Evolutionary conservation across 2,329 filamentous ascomycete genomes (phyloP).

Genomic region (Colletotrichum simmondsii): DNA sequence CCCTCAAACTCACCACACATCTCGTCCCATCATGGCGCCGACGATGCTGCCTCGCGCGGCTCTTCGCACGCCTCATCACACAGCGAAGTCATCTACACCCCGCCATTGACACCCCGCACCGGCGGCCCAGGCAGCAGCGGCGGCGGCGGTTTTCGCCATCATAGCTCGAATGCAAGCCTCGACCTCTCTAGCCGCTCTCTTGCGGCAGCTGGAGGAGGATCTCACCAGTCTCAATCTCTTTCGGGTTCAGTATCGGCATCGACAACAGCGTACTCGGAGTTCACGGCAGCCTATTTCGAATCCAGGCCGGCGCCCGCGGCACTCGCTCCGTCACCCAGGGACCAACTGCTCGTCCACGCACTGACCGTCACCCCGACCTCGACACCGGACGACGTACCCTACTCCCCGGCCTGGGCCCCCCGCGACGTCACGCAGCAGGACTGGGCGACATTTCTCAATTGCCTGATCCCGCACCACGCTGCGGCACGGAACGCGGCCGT

Average conservation of each 20-base stretch:
- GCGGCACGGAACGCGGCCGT: slow-evolving; percentile 56
- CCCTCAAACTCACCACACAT: slow-evolving; percentile 35
- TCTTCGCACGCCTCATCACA: slow-evolving; percentile 49
- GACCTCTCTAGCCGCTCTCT: slow-evolving; percentile 13
- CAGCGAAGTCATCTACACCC: slow-evolving; percentile 61
- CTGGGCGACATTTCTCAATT: slow-evolving; percentile 70
- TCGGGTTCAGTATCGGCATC: not conserved
- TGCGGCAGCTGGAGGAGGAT: slow-evolving; percentile 17
- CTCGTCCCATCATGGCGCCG: slow-evolving; percentile 39
- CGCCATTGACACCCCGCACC: slow-evolving; percentile 59
- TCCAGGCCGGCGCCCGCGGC: slow-evolving; percentile 48
- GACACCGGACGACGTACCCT: slow-evolving; percentile 57
- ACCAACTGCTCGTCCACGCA: slow-evolving; percentile 42
- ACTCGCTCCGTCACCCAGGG: slow-evolving; percentile 9
- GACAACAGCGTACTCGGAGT: slow-evolving; percentile 36
- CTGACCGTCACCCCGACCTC: slow-evolving; percentile 48
- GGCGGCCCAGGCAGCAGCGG: slow-evolving; percentile 33
- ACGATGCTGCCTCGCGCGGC: slow-evolving; percentile 49
- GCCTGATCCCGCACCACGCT: slow-evolving; percentile 61
- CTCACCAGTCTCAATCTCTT: not conserved
- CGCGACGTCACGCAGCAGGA: slow-evolving; percentile 63
- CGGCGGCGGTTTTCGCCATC: not conserved
- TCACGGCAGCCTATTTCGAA: slow-evolving; percentile 59
- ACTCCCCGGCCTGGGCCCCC: slow-evolving; percentile 47
- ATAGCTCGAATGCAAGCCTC: slow-evolving; percentile 15